Evolutionary conservation across 768 basidiomycete species (phyloP).

Genomic region (Boletus pseudopeckii): DNA sequence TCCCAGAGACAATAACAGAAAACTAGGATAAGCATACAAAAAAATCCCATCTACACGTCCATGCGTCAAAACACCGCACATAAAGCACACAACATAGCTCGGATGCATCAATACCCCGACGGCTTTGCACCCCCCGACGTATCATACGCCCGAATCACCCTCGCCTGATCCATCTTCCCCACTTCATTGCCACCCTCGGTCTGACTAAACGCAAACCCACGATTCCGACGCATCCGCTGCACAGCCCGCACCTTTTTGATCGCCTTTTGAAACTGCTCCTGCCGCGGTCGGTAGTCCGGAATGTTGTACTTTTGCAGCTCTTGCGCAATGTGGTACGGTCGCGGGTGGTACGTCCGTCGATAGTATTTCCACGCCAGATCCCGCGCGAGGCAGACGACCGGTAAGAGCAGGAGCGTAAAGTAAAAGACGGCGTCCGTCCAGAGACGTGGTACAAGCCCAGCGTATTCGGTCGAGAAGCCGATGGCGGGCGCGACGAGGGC

Average conservation of each 20-base stretch:
- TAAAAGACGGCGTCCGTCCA: constrained; percentile 92
- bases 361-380: constrained; percentile 99
- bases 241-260: constrained; percentile 99
- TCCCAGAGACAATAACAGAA: neutral
- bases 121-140: constrained; percentile 74
- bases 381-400: constrained; percentile 77
- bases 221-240: constrained; percentile 92
- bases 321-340: constrained; percentile 97
- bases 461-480: constrained; percentile 87
- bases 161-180: constrained; percentile 73
- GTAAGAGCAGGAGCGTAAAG: constrained; percentile 80
- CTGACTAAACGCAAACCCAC: constrained; percentile 98
- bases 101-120: constrained; percentile 55
- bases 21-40: neutral
- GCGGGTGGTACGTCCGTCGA: constrained; percentile 82
- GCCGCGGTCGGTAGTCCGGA: constrained; percentile 92
- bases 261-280: constrained; percentile 99
- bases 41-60: neutral
- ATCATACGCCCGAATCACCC: constrained; percentile 83
- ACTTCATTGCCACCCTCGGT: constrained; percentile 67
- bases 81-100: neutral
- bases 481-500: constrained; percentile 80
- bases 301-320: constrained; percentile 99
- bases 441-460: constrained; percentile 83
- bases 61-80: no score